phyloP scores from a whole-genome alignment of 2,329 filamentous ascomycete genomes.

The Dryadomyces quercus-mongolicae region DNA sequence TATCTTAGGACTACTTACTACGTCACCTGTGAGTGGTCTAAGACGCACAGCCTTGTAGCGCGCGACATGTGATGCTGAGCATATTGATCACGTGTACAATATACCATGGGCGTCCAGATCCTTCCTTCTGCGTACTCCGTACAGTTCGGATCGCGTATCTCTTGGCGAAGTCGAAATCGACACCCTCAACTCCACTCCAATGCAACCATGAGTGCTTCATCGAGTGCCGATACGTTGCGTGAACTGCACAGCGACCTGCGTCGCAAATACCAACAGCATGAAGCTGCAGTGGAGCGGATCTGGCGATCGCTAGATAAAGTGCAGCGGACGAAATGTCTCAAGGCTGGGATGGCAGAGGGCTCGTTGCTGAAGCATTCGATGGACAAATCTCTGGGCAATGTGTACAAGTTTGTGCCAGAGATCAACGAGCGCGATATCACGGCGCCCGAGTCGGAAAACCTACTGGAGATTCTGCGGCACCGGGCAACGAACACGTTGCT shows the following conservation, averaged over 20 bases:
- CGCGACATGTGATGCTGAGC: too few relatives aligned
- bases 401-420: conserved; percentile 28
- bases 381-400: conserved; percentile 17
- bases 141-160: too few relatives aligned
- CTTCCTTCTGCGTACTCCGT: too few relatives aligned
- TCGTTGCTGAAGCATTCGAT: conserved; percentile 21
- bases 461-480: conserved; percentile 9
- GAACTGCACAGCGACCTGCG: conserved; percentile 25
- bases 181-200: too few relatives aligned
- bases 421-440: conserved; percentile 30
- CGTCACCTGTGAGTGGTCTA: too few relatives aligned
- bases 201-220: too few relatives aligned
- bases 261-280: conserved; percentile 25
- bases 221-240: too few relatives aligned
- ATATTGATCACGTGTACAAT: too few relatives aligned
- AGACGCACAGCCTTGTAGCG: too few relatives aligned
- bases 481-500: conserved; percentile 9
- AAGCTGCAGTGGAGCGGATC: conserved; percentile 20
- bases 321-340: conserved; percentile 23
- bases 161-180: too few relatives aligned
- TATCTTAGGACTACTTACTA: too few relatives aligned
- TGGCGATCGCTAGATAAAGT: conserved; percentile 25
- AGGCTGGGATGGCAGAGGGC: conserved; percentile 20
- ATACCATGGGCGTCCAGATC: too few relatives aligned
- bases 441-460: conserved; percentile 19